phyloP scores from a whole-genome alignment of 1,139 yeast species.

The Magnusiomyces magnusii region DNA sequence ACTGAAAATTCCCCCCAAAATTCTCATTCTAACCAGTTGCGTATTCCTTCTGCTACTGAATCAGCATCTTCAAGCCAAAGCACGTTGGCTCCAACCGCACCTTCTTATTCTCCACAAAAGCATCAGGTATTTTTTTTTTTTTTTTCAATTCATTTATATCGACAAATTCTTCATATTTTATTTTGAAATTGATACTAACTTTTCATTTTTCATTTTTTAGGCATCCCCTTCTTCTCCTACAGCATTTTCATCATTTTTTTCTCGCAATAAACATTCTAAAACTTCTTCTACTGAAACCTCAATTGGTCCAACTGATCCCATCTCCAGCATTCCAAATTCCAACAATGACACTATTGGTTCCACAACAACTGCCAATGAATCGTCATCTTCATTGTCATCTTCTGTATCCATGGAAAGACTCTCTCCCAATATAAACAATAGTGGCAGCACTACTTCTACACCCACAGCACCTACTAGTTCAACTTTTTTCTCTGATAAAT shows the following conservation, averaged over 20 bases:
- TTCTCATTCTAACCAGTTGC: neutral
- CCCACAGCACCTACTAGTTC: neutral
- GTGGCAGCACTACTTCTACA: neutral
- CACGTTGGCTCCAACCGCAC: neutral
- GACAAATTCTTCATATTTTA: too few relatives aligned
- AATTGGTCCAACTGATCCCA: neutral
- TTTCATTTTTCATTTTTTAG: constrained; percentile 3
- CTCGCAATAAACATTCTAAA: constrained; percentile 48
- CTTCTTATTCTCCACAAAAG: neutral
- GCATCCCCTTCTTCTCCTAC: constrained; percentile 40
- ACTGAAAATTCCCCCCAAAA: neutral
- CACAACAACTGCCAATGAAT: neutral
- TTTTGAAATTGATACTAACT: neutral
- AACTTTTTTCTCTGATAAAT: neutral
- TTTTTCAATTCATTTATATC: neutral
- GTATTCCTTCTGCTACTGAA: neutral
- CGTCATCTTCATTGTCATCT: neutral
- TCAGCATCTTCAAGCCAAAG: neutral
- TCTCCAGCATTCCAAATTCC: neutral
- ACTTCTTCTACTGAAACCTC: constrained; percentile 52
- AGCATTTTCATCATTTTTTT: constrained; percentile 41
- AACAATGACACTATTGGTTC: neutral
- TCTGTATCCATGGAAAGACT: neutral
- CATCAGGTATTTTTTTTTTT: neutral
- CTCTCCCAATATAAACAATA: neutral